phyloP scores from a whole-genome alignment of 202 grass and related monocot species.

The Dendrocalamus latiflorus region DNA sequence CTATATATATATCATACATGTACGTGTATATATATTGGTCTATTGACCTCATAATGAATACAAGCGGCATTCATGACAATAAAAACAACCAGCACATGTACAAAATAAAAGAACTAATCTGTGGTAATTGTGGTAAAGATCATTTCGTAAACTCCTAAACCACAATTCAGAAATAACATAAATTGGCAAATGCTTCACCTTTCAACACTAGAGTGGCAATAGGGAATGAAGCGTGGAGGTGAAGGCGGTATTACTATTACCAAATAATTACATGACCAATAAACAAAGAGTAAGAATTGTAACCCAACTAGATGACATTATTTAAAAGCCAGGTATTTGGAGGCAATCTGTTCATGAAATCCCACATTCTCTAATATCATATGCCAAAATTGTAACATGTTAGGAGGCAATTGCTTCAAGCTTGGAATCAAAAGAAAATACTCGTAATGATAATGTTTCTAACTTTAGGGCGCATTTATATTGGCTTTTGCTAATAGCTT shows the following conservation, averaged over 20 bases:
- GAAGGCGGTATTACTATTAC: neutral
- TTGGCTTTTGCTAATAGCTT: no score
- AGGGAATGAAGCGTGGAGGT: neutral
- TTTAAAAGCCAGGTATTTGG: neutral
- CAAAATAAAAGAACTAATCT: neutral
- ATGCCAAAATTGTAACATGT: neutral
- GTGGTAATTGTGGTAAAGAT: neutral
- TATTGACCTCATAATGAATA: no score
- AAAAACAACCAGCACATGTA: neutral
- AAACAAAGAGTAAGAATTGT: neutral
- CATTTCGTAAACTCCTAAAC: neutral
- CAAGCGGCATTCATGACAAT: no score
- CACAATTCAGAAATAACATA: slow-evolving; percentile 2
- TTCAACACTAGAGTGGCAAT: neutral
- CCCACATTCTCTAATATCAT: neutral
- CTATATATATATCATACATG: no score
- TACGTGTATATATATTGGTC: no score
- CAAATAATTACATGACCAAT: neutral
- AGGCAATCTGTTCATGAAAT: neutral
- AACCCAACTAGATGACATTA: neutral
- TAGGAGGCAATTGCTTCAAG: neutral
- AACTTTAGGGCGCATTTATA: neutral
- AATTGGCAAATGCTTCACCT: neutral
- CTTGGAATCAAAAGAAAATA: neutral
- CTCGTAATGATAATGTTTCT: neutral